Evolutionary conservation across 1,284 basidiomycete species (phyloP).

Genomic region (Porodaedalea pini): DNA sequence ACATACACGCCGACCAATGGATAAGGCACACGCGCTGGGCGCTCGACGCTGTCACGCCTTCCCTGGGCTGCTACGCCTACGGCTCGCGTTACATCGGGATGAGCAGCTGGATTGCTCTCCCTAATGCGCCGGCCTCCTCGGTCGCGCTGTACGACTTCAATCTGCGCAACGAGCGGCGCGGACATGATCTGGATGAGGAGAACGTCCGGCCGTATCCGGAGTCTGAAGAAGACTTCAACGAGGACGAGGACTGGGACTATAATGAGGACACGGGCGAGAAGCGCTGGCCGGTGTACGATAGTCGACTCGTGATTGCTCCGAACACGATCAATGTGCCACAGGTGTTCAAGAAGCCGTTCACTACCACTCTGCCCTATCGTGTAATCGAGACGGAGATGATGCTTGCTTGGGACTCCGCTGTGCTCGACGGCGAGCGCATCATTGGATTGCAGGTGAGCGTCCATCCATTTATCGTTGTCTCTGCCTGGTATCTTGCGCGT

Average conservation of each 20-base stretch:
- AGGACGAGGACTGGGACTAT: slow-evolving; percentile 8
- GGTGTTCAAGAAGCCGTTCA: slow-evolving; percentile 8
- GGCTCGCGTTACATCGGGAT: slow-evolving; percentile 12
- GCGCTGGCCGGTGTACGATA: not conserved
- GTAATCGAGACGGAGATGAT: slow-evolving; percentile 9
- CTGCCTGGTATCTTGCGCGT: not conserved
- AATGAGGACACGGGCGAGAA: not conserved
- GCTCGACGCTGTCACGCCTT: not conserved
- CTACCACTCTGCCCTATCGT: slow-evolving; percentile 15
- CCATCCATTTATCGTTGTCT: no score
- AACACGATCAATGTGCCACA: slow-evolving; percentile 3
- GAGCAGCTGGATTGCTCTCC: not conserved
- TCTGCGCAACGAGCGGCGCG: slow-evolving; percentile 7
- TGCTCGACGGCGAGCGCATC: slow-evolving; percentile 17
- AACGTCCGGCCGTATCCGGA: not conserved
- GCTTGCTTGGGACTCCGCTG: slow-evolving; percentile 13
- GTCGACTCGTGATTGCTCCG: not conserved
- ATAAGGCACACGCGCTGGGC: slow-evolving; percentile 14
- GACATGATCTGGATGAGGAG: not conserved
- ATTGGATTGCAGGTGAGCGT: slow-evolving; percentile 14
- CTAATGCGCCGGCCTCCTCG: not conserved
- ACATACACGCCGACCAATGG: slow-evolving; percentile 7
- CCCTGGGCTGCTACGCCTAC: not conserved
- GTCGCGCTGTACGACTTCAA: slow-evolving; percentile 15
- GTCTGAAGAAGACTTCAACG: not conserved